Conservation (phyloP, 306 rosid species). For the Glycyrrhiza uralensis region DNA sequence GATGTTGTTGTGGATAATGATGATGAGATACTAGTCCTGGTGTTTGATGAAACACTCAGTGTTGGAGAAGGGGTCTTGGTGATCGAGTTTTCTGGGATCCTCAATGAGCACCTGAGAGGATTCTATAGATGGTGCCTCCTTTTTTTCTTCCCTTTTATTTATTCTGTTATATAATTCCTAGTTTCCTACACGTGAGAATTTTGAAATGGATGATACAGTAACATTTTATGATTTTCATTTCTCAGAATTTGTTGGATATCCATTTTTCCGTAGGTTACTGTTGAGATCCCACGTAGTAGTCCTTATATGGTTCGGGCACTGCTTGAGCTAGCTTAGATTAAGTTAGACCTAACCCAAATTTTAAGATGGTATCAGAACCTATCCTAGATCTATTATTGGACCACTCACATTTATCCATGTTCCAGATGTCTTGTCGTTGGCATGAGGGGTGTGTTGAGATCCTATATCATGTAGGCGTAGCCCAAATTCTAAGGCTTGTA, state of each 20-base stretch:
- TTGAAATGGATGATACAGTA: not conserved
- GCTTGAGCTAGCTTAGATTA: too few relatives aligned
- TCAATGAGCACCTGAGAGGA: slow-evolving; percentile 52
- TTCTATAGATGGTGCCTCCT: slow-evolving; percentile 47
- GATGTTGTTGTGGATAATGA: slow-evolving; percentile 49
- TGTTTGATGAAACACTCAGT: slow-evolving; percentile 46
- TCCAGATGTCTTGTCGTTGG: too few relatives aligned
- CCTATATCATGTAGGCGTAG: too few relatives aligned
- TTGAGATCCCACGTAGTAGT: too few relatives aligned
- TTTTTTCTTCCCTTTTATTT: not conserved
- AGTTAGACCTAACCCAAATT: too few relatives aligned
- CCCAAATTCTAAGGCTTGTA: too few relatives aligned
- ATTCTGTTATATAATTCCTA: not conserved
- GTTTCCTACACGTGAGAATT: not conserved
- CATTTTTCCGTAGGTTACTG: too few relatives aligned
- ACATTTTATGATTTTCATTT: not conserved
- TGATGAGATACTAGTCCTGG: slow-evolving; percentile 55
- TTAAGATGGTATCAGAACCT: too few relatives aligned
- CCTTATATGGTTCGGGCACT: too few relatives aligned
- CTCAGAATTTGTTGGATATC: not conserved
- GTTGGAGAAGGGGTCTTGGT: slow-evolving; percentile 52
- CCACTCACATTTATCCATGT: too few relatives aligned
- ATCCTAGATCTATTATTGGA: too few relatives aligned
- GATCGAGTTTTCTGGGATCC: slow-evolving; percentile 57
- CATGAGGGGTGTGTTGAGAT: too few relatives aligned